Conservation (phyloP, 441 rosid genomes). For the Geranium incanum region DNA sequence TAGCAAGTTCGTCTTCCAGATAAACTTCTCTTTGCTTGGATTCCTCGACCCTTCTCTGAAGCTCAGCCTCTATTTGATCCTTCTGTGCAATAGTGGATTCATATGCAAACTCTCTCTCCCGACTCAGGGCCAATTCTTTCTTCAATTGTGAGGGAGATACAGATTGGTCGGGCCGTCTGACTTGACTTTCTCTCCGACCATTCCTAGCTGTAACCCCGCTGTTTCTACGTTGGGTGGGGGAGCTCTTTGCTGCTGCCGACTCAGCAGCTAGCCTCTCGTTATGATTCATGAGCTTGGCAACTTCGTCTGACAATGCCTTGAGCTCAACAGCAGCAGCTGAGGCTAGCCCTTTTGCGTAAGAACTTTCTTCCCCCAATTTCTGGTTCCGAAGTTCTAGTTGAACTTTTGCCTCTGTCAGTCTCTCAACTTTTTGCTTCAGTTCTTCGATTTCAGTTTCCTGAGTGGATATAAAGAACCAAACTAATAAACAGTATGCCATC, state of each 20-base stretch:
- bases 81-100: conserved; percentile 65
- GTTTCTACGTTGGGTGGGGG: conserved; percentile 47
- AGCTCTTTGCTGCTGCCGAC: conserved; percentile 48
- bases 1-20: conserved; percentile 94
- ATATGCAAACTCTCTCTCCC: conserved; percentile 64
- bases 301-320: conserved; percentile 92
- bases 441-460: conserved; percentile 68
- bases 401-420: conserved; percentile 50
- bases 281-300: conserved; percentile 82
- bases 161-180: conserved; percentile 55
- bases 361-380: conserved; percentile 83
- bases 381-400: conserved; percentile 56
- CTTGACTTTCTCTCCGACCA: conserved; percentile 50
- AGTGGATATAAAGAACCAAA: conserved; percentile 16
- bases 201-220: conserved; percentile 37
- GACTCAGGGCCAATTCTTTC: conserved; percentile 57
- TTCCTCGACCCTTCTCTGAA: conserved; percentile 66
- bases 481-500: neutral
- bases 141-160: conserved; percentile 52
- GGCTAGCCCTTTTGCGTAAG: conserved; percentile 90
- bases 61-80: conserved; percentile 65
- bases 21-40: conserved; percentile 91
- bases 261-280: conserved; percentile 67
- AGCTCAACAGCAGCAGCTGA: conserved; percentile 97
- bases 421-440: conserved; percentile 49